phyloP scores from a whole-genome alignment of 352 stramenopile species.

The Thalassiosira gravida region DNA sequence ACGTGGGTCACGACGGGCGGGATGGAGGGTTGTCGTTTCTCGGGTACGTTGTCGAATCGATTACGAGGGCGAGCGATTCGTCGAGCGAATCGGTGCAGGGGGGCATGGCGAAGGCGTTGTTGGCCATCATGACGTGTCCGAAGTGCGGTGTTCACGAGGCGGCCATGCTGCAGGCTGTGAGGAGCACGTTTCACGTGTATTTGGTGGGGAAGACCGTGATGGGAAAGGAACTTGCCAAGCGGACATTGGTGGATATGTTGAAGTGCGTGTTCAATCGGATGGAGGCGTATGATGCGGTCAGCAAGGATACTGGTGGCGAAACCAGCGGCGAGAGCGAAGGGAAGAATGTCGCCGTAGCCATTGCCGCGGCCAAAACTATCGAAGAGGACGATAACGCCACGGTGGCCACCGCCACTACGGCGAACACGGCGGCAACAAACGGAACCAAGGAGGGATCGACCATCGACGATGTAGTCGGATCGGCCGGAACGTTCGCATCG shows the following conservation, averaged over 20 bases:
- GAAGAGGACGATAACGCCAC: conserved; percentile 22
- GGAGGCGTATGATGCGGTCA: conserved; percentile 86
- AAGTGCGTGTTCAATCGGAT: conserved; percentile 95
- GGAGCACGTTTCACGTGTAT: conserved; percentile 96
- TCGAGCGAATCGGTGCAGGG: conserved; percentile 62
- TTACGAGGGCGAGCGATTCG: conserved; percentile 53
- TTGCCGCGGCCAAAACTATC: conserved; percentile 15
- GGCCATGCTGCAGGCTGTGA: conserved; percentile 91
- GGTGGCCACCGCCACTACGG: conserved; percentile 20
- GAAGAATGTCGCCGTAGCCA: conserved; percentile 5
- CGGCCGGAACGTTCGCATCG: conserved; percentile 87
- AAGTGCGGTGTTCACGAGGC: conserved; percentile 83
- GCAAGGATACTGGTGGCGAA: conserved; percentile 25
- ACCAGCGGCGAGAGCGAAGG: neutral
- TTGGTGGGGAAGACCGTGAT: conserved; percentile 88
- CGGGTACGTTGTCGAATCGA: conserved; percentile 62
- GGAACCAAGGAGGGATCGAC: conserved; percentile 12
- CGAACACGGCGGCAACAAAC: conserved; percentile 25
- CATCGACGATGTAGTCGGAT: conserved; percentile 7
- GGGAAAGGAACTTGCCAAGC: conserved; percentile 93
- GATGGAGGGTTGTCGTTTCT: conserved; percentile 53
- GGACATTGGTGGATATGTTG: conserved; percentile 95
- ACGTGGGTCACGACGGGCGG: conserved; percentile 47
- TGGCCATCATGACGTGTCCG: conserved; percentile 76
- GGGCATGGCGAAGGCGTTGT: conserved; percentile 60